Conservation (phyloP, 805 yeast species). For the Teunomyces panamensis region DNA sequence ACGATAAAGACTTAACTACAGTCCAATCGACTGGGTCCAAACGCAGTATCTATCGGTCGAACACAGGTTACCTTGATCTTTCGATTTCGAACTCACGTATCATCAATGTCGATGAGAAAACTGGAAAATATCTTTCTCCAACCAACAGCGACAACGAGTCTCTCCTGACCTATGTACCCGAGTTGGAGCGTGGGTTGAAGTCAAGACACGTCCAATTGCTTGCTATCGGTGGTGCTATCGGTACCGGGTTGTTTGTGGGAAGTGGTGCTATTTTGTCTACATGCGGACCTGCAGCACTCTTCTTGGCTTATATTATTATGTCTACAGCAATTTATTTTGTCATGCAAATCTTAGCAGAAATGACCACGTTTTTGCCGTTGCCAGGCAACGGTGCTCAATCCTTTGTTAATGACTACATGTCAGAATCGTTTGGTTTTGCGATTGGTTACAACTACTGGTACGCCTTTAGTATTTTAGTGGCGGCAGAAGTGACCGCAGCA, state of each 20-base stretch:
- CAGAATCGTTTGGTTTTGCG: conserved; percentile 32
- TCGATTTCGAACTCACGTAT: conserved; percentile 17
- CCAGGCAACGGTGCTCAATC: conserved; percentile 34
- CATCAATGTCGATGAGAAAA: conserved; percentile 20
- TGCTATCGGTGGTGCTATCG: conserved; percentile 19
- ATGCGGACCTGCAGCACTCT: conserved; percentile 19
- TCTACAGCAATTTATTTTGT: conserved; percentile 22
- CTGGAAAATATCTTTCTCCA: conserved; percentile 17
- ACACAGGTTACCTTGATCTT: conserved; percentile 22
- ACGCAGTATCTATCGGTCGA: conserved; percentile 24
- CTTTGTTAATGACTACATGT: conserved; percentile 26
- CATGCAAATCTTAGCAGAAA: conserved; percentile 32
- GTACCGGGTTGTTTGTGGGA: conserved; percentile 25
- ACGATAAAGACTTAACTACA: neutral
- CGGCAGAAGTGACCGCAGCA: conserved; percentile 43
- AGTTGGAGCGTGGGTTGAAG: conserved; percentile 13
- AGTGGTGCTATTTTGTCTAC: conserved; percentile 21
- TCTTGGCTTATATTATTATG: conserved; percentile 18
- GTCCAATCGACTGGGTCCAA: conserved; percentile 17
- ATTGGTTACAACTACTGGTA: conserved; percentile 35
- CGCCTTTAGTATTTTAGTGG: conserved; percentile 31
- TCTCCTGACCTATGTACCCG: conserved; percentile 15
- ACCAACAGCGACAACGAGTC: conserved; percentile 14
- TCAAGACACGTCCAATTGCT: conserved; percentile 16
- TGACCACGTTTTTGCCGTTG: conserved; percentile 32